Evolutionary conservation across 164 flowering plant genomes (phyloP), one percentile per base, ranked within the genome.

Genomic region (Warburgia ugandensis): DNA sequence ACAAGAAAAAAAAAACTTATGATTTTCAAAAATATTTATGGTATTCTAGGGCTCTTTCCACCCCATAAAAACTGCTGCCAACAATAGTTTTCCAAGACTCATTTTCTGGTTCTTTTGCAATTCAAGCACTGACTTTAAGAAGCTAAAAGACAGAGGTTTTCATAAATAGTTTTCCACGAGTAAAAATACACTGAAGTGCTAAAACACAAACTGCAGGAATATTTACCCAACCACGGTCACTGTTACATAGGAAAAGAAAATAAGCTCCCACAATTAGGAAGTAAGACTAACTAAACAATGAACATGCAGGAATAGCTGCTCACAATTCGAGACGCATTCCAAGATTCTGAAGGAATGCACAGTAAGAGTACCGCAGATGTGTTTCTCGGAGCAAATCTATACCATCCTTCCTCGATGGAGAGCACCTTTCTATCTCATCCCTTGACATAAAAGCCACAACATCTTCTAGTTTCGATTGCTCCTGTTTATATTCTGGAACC

Each of bases 381-480:
- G 78, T 72, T 63, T 92, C 98, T 19, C 79, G 86, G 11, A 69
- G 44, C 12, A 72, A 74, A 69, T 88, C 98, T 59, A 92, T 92
- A 9, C 98, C 98, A 72, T 92, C 98, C 69, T 83, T 91, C 48
- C 95, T 81, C 1, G 98, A 91, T 0, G 98, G 98, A 7, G 98
- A 91, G 58, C 59, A 58, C 60, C 76, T 76, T 73, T 91, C 98
- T 38, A 91, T 85, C 57, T 91, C 96, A 52, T 81, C 86, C 68
- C 73, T 78, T 1, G 98, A 83, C 83, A 88, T 60, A 48, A 91
- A 87, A 6, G 63, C 68, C 10, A 71, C 63, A 25, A 76, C 91
- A 35, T 78, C 94, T 22, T 86, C 94, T 60, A 74, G 47, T 33
- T 47, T 47, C 20, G 77, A 68, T 16, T 80, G 71, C 45, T 69